A percentile compares a stretch with the other conserved stretches of the same genome.
These are phyloP conservation scores for Fomitopsis pulvina DNA, from an alignment of 768 basidiomycete genomes.

Conservation along the genomic window DNA sequence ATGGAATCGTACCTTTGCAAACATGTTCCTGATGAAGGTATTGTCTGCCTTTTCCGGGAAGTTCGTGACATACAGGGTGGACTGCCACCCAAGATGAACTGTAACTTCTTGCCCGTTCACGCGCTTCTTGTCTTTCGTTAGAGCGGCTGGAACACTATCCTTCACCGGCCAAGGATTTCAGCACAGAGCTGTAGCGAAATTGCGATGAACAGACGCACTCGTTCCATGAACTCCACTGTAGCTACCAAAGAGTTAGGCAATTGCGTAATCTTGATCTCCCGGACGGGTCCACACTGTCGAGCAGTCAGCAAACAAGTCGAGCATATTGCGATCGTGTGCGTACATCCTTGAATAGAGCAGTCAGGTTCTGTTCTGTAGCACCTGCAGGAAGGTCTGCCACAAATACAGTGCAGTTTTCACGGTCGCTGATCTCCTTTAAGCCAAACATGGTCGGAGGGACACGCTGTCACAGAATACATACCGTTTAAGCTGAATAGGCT, in stretches of 20 bases:
- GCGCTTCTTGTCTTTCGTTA: conserved; percentile 94
- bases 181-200: not conserved
- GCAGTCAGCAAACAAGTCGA: conserved; percentile 8
- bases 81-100: conserved; percentile 89
- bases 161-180: conserved; percentile 22
- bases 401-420: conserved; percentile 91
- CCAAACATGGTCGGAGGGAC: not conserved
- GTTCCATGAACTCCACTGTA: conserved; percentile 79
- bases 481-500: conserved; percentile 53
- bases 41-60: conserved; percentile 87
- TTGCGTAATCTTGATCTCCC: conserved; percentile 76
- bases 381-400: conserved; percentile 61
- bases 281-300: conserved; percentile 77
- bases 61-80: conserved; percentile 93
- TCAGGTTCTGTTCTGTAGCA: conserved; percentile 61
- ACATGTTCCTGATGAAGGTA: conserved; percentile 62
- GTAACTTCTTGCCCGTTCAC: conserved; percentile 68
- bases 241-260: conserved; percentile 60
- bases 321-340: conserved; percentile 18
- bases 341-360: conserved; percentile 80
- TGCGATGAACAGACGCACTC: conserved; percentile 34
- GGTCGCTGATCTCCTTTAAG: conserved; percentile 55
- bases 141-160: conserved; percentile 78
- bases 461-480: conserved; percentile 19
- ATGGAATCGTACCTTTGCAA: conserved; percentile 54